These are phyloP conservation scores for Gracilaria caudata DNA, from an alignment of 23 red algal genomes.

Conservation along the genomic window DNA sequence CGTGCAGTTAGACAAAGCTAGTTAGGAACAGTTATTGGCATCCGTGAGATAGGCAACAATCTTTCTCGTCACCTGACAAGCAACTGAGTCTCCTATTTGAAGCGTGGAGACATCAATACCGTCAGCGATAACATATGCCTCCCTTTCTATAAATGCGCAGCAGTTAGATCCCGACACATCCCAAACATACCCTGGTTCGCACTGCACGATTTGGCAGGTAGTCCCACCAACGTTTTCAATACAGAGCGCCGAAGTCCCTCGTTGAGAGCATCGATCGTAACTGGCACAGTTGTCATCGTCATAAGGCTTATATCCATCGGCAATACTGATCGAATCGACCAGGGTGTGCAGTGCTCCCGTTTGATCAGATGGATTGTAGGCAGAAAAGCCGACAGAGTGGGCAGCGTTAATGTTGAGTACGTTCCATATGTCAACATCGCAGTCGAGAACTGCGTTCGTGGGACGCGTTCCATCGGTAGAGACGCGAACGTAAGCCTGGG, in stretches of 20 bases:
- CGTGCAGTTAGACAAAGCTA: no score
- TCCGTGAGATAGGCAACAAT: conserved; percentile 59
- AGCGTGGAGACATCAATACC: conserved; percentile 16
- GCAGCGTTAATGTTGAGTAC: conserved; percentile 48
- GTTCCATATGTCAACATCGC: conserved; percentile 70
- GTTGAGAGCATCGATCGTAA: conserved; percentile 36
- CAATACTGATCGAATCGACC: conserved; percentile 42
- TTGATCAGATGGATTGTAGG: conserved; percentile 38
- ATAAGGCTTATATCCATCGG: conserved; percentile 56
- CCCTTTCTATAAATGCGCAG: conserved; percentile 62
- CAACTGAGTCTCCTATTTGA: conserved; percentile 42
- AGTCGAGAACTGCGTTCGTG: conserved; percentile 24
- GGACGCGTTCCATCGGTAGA: conserved; percentile 37
- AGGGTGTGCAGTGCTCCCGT: conserved; percentile 35
- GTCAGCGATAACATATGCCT: conserved; percentile 26
- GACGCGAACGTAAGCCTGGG: conserved; percentile 38
- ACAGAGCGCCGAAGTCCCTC: conserved; percentile 20
- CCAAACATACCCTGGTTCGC: conserved; percentile 54
- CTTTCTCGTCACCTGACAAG: conserved; percentile 24
- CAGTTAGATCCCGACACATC: conserved; percentile 62
- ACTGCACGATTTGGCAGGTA: conserved; percentile 42
- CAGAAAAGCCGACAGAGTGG: conserved; percentile 64
- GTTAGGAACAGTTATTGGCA: conserved; percentile 32
- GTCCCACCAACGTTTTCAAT: background rate
- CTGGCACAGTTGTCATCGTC: conserved; percentile 53